Evolutionary conservation across 768 basidiomycete species (phyloP).

Genomic region (Rhodosporidiobolus sp.): DNA sequence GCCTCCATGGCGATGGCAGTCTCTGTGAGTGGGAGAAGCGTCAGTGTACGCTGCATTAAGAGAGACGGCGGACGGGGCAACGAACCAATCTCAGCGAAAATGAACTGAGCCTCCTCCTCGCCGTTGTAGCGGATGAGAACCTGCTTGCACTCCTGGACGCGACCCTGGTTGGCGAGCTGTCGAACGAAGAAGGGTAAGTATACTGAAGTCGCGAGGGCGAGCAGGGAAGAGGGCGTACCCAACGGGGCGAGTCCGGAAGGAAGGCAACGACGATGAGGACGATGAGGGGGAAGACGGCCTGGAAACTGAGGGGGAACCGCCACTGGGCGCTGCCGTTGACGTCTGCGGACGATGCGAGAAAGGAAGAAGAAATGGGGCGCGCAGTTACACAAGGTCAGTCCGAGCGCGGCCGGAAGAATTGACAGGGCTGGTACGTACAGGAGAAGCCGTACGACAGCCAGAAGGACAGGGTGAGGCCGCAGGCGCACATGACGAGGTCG

Average conservation of each 20-base stretch:
- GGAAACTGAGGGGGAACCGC: constrained; percentile 3
- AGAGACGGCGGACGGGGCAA: too few species aligned
- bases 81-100: constrained; percentile 2
- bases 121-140: constrained; percentile 17
- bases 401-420: not conserved
- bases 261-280: constrained; percentile 9
- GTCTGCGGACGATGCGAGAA: not conserved
- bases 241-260: constrained; percentile 12
- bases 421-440: not conserved
- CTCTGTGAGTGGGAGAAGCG: constrained; percentile 4
- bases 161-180: constrained; percentile 6
- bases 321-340: not conserved
- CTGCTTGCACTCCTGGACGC: not conserved
- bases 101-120: not conserved
- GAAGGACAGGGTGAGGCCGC: constrained; percentile 2
- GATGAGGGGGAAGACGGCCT: constrained; percentile 9
- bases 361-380: too few species aligned
- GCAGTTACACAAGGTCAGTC: too few species aligned
- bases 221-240: not conserved
- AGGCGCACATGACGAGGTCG: constrained; percentile 8
- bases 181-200: not conserved
- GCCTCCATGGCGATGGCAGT: constrained; percentile 23
- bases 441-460: constrained; percentile 12
- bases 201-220: too few species aligned
- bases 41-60: too few species aligned